Evolutionary conservation across 106 monocot genomes (phyloP), one percentile per base, ranked within the genome.

Genomic region (Apostasia shenzhenica): DNA sequence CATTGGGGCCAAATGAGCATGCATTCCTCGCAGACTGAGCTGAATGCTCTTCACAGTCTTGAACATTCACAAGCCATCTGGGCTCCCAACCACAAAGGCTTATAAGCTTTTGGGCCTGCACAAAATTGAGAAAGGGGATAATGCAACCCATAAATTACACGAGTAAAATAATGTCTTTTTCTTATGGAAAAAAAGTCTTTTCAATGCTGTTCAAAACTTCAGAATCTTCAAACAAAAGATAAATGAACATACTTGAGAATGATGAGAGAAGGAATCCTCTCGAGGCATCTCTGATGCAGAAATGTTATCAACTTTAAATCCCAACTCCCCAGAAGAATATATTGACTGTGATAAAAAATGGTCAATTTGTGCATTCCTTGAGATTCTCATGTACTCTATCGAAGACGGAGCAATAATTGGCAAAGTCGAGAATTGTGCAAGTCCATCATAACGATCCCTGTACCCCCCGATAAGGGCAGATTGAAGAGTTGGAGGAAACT

Each of bases 51-150:
- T 99, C 97, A 70, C 76, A 99, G 72, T 99, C 97, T 82, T 92
- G 97, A 58, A 99, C 79, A 74, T 85, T 83, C 67, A 78, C 89
- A 73, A 92, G 97, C 97, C 97, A 99, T 81, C 89, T 84, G 39
- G 97, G 85, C 73, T 99, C 97, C 97, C 97, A 99, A 60, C 97
- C 97, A 80, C 97, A 99, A 41, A 99, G 71, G 77, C 97, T 92
- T 58, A 99, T 90, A 67, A 92, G 75, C 75, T 87, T 99, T 66
- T 89, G 92, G 14, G 89, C 92, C 92, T 97, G 67, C 6, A 63
- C 48, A 73, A 10, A 67, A 70, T 75, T 55, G 78, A 66, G 5
- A 61, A 13, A 5, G 46, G 41, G 60, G 42, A 70, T n/a, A 14
- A 41, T 45, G 14, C 1, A 26, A 71, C 3, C 72, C 47, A 48